These are phyloP conservation scores for Jasminum sambac DNA, from an alignment of 257 asterid genomes.

Conservation along the genomic window DNA sequence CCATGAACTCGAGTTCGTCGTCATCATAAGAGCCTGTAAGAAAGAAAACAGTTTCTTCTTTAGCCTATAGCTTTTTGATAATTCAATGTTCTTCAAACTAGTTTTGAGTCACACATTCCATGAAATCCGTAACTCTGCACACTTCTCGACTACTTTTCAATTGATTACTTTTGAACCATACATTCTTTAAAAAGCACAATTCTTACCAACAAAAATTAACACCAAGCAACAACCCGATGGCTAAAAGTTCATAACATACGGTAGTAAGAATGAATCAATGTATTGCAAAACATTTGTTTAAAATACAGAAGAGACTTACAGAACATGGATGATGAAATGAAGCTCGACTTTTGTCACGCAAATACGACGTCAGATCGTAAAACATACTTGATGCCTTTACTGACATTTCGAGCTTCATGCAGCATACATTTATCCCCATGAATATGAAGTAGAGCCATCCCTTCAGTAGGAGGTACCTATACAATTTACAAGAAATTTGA, in stretches of 20 bases:
- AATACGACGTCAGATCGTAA: conserved; percentile 83
- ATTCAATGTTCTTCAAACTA: too few relatives aligned
- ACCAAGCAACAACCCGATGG: too few relatives aligned
- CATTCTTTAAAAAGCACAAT: too few relatives aligned
- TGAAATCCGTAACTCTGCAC: too few relatives aligned
- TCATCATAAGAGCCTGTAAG: not conserved
- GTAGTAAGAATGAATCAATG: not conserved
- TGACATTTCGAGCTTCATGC: conserved; percentile 83
- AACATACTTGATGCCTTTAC: conserved; percentile 78
- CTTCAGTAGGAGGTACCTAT: conserved; percentile 85
- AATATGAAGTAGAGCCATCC: conserved; percentile 88
- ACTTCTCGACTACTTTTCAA: too few relatives aligned
- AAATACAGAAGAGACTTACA: conserved; percentile 1
- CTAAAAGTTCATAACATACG: too few relatives aligned
- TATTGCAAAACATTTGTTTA: not conserved
- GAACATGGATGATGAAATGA: conserved; percentile 6
- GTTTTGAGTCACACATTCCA: too few relatives aligned
- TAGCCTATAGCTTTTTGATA: too few relatives aligned
- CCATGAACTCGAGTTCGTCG: not conserved
- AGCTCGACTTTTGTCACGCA: conserved; percentile 33
- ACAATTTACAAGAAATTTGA: not conserved
- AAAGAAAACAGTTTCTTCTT: not conserved
- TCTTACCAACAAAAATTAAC: too few relatives aligned
- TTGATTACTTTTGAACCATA: too few relatives aligned
- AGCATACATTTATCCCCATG: conserved; percentile 93